A percentile compares a stretch with the other conserved stretches of the same genome.
Evolutionary conservation across 148 eudicot species (phyloP).

Genomic region (Amaranthus palmeri): DNA sequence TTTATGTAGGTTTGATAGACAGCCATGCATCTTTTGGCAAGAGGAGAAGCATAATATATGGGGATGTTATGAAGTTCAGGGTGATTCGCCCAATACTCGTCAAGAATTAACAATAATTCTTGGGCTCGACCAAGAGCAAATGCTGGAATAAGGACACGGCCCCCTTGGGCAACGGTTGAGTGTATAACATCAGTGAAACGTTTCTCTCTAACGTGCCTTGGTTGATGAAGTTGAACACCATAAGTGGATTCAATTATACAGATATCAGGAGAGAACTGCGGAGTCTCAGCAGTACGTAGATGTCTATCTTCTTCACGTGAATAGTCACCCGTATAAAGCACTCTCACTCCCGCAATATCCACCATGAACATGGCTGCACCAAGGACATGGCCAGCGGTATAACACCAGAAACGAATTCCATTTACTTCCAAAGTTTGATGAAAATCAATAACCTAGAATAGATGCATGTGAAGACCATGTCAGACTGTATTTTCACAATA

Average conservation of each 20-base stretch:
- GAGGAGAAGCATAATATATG: slow-evolving; percentile 93
- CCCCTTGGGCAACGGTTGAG: slow-evolving; percentile 75
- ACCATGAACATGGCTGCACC: slow-evolving; percentile 99
- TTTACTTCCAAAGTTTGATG: slow-evolving; percentile 93
- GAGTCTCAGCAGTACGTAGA: slow-evolving; percentile 89
- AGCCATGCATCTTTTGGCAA: slow-evolving; percentile 89
- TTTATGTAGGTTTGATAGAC: slow-evolving; percentile 95
- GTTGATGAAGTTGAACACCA: slow-evolving; percentile 87
- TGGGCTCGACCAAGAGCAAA: slow-evolving; percentile 99
- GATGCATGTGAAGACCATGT: slow-evolving; percentile 7
- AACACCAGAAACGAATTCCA: slow-evolving; percentile 98
- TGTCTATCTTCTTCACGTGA: slow-evolving; percentile 98
- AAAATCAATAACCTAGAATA: slow-evolving; percentile 80
- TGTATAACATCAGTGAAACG: slow-evolving; percentile 89
- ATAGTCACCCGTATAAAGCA: slow-evolving; percentile 93
- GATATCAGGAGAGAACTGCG: slow-evolving; percentile 84
- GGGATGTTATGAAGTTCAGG: slow-evolving; percentile 84
- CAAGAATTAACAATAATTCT: slow-evolving; percentile 84
- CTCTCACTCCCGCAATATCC: slow-evolving; percentile 90
- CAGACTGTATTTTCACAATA: slow-evolving; percentile 1
- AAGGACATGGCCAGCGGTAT: slow-evolving; percentile 97
- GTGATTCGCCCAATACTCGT: slow-evolving; percentile 93
- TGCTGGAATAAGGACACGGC: slow-evolving; percentile 93
- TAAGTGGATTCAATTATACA: slow-evolving; percentile 94
- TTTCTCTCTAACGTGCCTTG: slow-evolving; percentile 77